Conservation (phyloP, 169 alveolate genomes). For the Theileria parva region DNA sequence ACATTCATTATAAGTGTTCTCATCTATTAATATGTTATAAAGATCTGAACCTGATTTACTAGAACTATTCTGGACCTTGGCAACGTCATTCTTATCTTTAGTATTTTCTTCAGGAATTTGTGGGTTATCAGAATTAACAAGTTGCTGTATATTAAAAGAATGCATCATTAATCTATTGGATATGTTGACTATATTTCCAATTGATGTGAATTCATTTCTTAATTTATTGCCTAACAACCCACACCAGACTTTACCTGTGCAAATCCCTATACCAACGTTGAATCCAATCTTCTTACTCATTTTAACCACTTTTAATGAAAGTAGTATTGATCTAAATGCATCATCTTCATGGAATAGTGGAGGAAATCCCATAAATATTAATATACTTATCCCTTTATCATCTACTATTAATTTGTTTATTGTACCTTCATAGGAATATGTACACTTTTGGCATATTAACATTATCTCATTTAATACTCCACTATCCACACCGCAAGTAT, state of each 20-base stretch:
- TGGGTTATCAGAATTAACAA: neutral
- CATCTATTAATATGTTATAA: slow-evolving; percentile 65
- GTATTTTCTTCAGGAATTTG: slow-evolving; percentile 12
- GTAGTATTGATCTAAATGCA: slow-evolving; percentile 77
- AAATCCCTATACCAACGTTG: slow-evolving; percentile 77
- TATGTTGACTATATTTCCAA: slow-evolving; percentile 80
- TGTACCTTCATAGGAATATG: slow-evolving; percentile 70
- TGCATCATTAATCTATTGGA: slow-evolving; percentile 73
- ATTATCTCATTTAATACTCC: slow-evolving; percentile 61
- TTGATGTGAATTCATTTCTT: slow-evolving; percentile 80
- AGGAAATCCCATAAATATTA: slow-evolving; percentile 82
- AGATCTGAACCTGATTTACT: slow-evolving; percentile 37
- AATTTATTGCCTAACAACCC: slow-evolving; percentile 81
- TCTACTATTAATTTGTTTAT: slow-evolving; percentile 80
- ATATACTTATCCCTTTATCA: slow-evolving; percentile 79
- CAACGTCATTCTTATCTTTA: neutral
- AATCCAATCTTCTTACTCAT: slow-evolving; percentile 71
- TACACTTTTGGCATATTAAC: slow-evolving; percentile 51
- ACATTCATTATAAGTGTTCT: slow-evolving; percentile 71
- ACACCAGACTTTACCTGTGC: slow-evolving; percentile 84
- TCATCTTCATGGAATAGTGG: slow-evolving; percentile 83
- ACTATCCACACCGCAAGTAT: slow-evolving; percentile 55
- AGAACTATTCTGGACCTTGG: neutral
- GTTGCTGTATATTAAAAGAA: slow-evolving; percentile 33
- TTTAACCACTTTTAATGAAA: slow-evolving; percentile 72